These are phyloP conservation scores for Aspergillus sclerotioniger DNA, from an alignment of 495 filamentous ascomycete genomes.

Conservation along the genomic window DNA sequence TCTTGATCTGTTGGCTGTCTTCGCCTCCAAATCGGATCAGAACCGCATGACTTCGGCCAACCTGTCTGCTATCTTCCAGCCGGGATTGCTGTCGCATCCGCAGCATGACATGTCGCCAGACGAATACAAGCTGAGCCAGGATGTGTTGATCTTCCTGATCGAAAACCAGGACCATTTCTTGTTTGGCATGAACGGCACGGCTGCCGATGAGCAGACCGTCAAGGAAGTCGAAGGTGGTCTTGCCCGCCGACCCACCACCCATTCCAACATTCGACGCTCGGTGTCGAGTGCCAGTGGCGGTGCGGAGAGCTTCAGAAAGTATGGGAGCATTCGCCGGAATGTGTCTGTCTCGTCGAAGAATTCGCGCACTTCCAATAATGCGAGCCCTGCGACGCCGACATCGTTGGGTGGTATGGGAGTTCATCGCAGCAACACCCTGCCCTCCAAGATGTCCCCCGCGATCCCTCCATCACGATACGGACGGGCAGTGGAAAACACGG, in stretches of 20 bases:
- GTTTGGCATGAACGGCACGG: conserved; percentile 92
- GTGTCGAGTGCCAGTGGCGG: conserved; percentile 84
- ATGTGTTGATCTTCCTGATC: conserved; percentile 96
- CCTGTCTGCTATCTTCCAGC: conserved; percentile 96
- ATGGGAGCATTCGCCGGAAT: conserved; percentile 71
- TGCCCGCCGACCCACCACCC: conserved; percentile 54
- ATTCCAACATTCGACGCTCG: conserved; percentile 65
- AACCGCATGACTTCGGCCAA: conserved; percentile 97
- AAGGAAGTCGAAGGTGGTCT: conserved; percentile 74
- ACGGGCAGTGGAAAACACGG: conserved; percentile 36
- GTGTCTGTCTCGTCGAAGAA: conserved; percentile 73
- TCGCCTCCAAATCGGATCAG: conserved; percentile 93
- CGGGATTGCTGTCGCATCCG: conserved; percentile 91
- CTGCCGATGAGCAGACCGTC: conserved; percentile 80
- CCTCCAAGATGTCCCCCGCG: conserved; percentile 85
- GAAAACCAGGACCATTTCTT: conserved; percentile 91
- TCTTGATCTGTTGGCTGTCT: conserved; percentile 94
- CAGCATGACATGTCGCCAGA: conserved; percentile 90
- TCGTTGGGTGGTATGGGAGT: conserved; percentile 61
- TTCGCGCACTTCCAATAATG: conserved; percentile 66
- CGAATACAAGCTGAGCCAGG: conserved; percentile 93
- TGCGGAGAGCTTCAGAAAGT: conserved; percentile 79
- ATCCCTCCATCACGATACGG: conserved; percentile 57
- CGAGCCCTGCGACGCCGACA: conserved; percentile 69
- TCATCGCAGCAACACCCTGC: conserved; percentile 89